Percentiles rank a stretch among this genome's conserved stretches.
phyloP scores from a whole-genome alignment of 345 rosid species.

The Dipteronia sinensis region DNA sequence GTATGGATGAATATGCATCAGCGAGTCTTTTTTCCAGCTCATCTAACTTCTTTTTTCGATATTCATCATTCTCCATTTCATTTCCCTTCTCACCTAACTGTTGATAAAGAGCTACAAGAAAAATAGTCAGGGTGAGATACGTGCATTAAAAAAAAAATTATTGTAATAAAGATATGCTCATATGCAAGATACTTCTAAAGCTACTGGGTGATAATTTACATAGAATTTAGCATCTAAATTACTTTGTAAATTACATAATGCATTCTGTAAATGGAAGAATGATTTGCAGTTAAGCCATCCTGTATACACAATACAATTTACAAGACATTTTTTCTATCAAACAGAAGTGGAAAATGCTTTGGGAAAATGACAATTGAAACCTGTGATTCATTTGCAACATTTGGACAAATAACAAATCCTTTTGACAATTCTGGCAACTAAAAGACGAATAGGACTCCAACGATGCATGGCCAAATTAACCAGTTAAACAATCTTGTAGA shows the following conservation, averaged over 20 bases:
- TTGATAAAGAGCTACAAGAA: constrained; percentile 58
- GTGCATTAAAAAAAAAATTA: background rate
- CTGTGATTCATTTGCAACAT: background rate
- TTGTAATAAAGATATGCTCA: background rate
- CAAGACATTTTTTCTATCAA: background rate
- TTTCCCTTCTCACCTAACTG: constrained; percentile 82
- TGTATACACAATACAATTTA: background rate
- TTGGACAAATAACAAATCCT: background rate
- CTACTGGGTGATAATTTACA: background rate
- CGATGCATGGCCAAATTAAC: background rate
- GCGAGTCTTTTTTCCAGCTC: constrained; percentile 84
- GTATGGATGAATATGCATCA: constrained; percentile 86
- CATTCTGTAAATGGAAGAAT: background rate
- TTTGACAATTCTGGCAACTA: background rate
- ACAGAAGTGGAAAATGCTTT: background rate
- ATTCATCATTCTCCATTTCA: constrained; percentile 92
- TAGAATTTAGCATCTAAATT: background rate
- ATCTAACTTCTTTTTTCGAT: constrained; percentile 61
- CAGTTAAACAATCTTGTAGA: background rate
- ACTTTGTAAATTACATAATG: background rate
- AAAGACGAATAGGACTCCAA: background rate
- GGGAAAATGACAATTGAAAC: background rate
- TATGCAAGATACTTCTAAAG: background rate
- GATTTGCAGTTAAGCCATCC: background rate
- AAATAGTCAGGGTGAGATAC: constrained; percentile 18